These are phyloP conservation scores for Colletotrichum magnum DNA, from an alignment of 2,329 filamentous ascomycete species.

Conservation along the genomic window DNA sequence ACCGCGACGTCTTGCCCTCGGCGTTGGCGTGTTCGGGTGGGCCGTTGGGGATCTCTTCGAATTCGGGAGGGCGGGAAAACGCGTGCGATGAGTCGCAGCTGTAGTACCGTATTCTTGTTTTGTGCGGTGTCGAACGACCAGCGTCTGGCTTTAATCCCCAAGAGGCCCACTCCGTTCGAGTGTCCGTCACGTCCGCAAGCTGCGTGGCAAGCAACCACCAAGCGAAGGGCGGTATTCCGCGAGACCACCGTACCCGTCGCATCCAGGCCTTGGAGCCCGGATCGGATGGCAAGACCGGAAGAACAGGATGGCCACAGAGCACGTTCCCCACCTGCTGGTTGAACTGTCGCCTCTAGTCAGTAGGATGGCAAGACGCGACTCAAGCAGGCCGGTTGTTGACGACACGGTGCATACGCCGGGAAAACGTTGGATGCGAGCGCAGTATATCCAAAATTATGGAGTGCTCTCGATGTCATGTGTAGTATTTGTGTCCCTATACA, in stretches of 20 bases:
- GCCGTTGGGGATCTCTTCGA: background rate
- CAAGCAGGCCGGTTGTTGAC: slow-evolving; percentile 28
- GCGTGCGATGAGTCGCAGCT: slow-evolving; percentile 10
- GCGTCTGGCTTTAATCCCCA: slow-evolving; percentile 25
- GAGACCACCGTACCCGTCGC: slow-evolving; percentile 17
- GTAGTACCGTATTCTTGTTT: slow-evolving; percentile 17
- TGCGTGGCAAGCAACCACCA: slow-evolving; percentile 14
- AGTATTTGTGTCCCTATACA: background rate
- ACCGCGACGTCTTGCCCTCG: slow-evolving; percentile 8
- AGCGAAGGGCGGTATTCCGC: slow-evolving; percentile 25
- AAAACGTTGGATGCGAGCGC: slow-evolving; percentile 7
- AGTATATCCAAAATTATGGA: background rate
- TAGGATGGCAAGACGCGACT: slow-evolving; percentile 26
- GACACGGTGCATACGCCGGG: slow-evolving; percentile 27
- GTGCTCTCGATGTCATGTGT: too few species aligned
- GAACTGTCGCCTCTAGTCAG: slow-evolving; percentile 31
- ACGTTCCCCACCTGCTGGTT: slow-evolving; percentile 30
- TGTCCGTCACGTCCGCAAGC: slow-evolving; percentile 15
- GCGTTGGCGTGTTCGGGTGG: too few species aligned
- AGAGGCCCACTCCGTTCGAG: slow-evolving; percentile 16
- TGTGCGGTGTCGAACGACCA: slow-evolving; percentile 16
- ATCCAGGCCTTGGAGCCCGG: slow-evolving; percentile 9
- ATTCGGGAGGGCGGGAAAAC: background rate
- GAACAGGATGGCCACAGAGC: slow-evolving; percentile 20
- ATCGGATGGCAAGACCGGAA: slow-evolving; percentile 35